Base-by-base conservation (phyloP, 2,329 filamentous ascomycete genomes). In the Ascocoryne sarcoides region DNA sequence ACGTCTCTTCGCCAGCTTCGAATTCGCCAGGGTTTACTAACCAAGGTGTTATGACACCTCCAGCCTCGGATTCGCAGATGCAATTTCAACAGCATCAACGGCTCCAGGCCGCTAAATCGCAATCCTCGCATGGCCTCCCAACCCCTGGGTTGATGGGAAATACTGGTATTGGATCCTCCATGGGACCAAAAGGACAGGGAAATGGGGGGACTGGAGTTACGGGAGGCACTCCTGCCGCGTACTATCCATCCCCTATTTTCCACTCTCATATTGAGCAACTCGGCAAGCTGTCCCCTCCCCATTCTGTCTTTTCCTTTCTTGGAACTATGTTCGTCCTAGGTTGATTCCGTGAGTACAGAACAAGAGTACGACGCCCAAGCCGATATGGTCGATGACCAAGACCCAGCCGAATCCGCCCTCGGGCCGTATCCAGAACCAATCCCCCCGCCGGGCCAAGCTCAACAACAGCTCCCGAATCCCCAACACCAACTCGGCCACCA, bases 221-320 rank as follows among this genome's bases (percentile, higher is more conserved):
- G 32, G 58, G 64, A 50, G 57, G 64, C 46, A 62, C 62, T 49
- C 59, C 66, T 33, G 61, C 69, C 36, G 60, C 71, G 39, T 94
- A 83, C 65, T 95, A 94, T 60, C 79, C 84, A 36, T 83, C 86
- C 43, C 83, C 85, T 14, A 32, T 38, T 26, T 95, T 94, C 65
- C 87, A 93, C 60, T 92, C 84, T 62, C 90, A 95, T 63, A 89
- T 93, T 65, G 85, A 93, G 64, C 87, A 95, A 71, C 78, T 96
- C 63, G 90, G 90, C 84, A 87, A 84, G 88, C 71, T 73, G 59
- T 63, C 73, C 71, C 69, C 56, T 63, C 65, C 66, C 64, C 58
- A 70, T 62, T 60, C 55, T 57, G 56, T 47, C 56, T 52, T 58
- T 56, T 60, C 60, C 55, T 65, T 57, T 55, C 58, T 71, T 71